phyloP scores from a whole-genome alignment of 371 early-diverging fungal genomes.

The Actinomortierella wolfii region DNA sequence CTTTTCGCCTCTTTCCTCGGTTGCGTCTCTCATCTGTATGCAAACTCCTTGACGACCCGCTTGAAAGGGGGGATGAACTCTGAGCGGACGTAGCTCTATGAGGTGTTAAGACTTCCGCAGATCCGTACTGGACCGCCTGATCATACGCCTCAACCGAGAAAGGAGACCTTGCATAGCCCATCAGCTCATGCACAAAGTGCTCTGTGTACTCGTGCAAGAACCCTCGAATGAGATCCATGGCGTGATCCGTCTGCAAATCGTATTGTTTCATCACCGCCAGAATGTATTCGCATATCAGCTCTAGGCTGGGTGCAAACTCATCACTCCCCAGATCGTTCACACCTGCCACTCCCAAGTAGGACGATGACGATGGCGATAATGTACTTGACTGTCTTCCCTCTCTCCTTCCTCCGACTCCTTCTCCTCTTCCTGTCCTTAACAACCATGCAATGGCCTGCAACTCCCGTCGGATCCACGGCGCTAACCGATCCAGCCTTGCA shows the following conservation, averaged over 20 bases:
- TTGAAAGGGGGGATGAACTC: no score
- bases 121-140: slow-evolving; percentile 25
- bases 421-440: no score
- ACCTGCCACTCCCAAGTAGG: neutral
- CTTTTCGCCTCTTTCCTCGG: no score
- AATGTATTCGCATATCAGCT: slow-evolving; percentile 41
- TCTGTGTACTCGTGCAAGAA: slow-evolving; percentile 42
- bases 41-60: no score
- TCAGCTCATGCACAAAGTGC: slow-evolving; percentile 45
- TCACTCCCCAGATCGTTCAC: neutral
- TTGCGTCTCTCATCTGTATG: no score
- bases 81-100: no score
- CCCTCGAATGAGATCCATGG: slow-evolving; percentile 28
- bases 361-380: neutral
- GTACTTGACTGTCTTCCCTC: no score
- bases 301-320: slow-evolving; percentile 16
- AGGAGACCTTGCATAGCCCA: slow-evolving; percentile 44
- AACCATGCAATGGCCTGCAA: slow-evolving; percentile 19
- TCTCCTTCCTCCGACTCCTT: no score
- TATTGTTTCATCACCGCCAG: slow-evolving; percentile 28
- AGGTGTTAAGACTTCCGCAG: no score
- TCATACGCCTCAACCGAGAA: slow-evolving; percentile 41
- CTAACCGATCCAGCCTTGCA: slow-evolving; percentile 23
- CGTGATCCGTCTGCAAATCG: slow-evolving; percentile 41
- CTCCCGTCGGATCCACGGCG: slow-evolving; percentile 43